phyloP scores from a whole-genome alignment of 225 moss, liverwort and hornwort genomes.

The Lunularia cruciata region DNA sequence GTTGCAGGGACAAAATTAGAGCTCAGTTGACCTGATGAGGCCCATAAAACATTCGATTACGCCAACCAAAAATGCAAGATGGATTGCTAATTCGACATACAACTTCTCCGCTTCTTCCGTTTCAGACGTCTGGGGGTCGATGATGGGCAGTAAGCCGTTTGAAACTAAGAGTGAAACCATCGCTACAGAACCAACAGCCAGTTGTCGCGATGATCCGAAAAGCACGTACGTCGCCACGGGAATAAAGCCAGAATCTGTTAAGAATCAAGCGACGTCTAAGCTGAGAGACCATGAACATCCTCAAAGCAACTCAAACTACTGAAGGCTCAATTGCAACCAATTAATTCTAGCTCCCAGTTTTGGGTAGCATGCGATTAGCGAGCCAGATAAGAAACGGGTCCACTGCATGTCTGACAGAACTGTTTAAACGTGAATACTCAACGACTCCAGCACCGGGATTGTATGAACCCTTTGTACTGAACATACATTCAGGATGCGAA shows the following conservation, averaged over 20 bases:
- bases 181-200: slow-evolving; percentile 91
- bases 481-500: no score
- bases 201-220: slow-evolving; percentile 88
- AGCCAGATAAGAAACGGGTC: no score
- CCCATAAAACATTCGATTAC: slow-evolving; percentile 76
- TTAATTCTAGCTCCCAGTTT: no score
- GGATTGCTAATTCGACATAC: slow-evolving; percentile 70
- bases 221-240: slow-evolving; percentile 72
- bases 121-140: slow-evolving; percentile 38
- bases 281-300: no score
- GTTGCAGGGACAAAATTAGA: slow-evolving; percentile 12
- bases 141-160: slow-evolving; percentile 67
- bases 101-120: slow-evolving; percentile 37
- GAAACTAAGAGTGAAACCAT: slow-evolving; percentile 82
- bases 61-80: slow-evolving; percentile 88
- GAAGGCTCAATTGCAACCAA: no score
- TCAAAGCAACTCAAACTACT: no score
- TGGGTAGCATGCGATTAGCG: no score
- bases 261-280: no score
- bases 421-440: no score
- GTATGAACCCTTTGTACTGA: no score
- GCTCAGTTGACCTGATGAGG: slow-evolving; percentile 51
- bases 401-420: no score
- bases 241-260: slow-evolving; percentile 73
- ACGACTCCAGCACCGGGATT: no score